Evolutionary conservation across 306 rosid species (phyloP), one percentile per base, ranked within the genome.

Genomic region (Acacia confusa): DNA sequence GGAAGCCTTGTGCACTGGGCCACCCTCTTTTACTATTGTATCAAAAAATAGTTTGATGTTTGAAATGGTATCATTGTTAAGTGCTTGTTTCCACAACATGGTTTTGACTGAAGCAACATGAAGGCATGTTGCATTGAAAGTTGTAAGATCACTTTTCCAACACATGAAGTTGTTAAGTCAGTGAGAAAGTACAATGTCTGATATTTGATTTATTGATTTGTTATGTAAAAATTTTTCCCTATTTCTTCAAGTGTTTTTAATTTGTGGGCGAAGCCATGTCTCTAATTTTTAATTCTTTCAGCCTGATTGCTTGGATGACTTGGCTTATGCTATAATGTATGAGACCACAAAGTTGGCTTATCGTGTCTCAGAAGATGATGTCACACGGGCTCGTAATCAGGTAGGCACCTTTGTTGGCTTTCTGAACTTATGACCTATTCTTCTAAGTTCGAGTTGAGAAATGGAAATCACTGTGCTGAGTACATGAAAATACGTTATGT

Each of bases 321-420:
- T 94, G 82, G 90, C 98, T 48, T 94, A 86, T 82, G 94, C 95
- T 76, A 90, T 94, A 78, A 92, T 94, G 98, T 84, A 90, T 68
- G 97, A 94, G 86, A 85, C 83, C 25, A 94, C 97, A 82, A 94
- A 94, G 83, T 85, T 94, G 80, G 93, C 85, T 66, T 89, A 90
- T 72, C 92, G 92, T 53, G 97, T 92, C 84, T 89, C 97, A 38
- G 95, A 92, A 78, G 92, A 88, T 85, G 95, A 94, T 78, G 97
- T 94, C 36, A 82, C 86, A 19, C 94, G 98, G 17, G 98, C 98
- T 1, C 89, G 98, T 72, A 94, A 94, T 87, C 98, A 94, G 98
- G 98, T 94, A 81, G 47, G 78, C 25, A 28, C 78, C 38, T 36
- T 9, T 43, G 58, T 53, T 80, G 55, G 4, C 17, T 79, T 74